phyloP scores from a whole-genome alignment of 805 yeast species.

The Candida sphagnicola region DNA sequence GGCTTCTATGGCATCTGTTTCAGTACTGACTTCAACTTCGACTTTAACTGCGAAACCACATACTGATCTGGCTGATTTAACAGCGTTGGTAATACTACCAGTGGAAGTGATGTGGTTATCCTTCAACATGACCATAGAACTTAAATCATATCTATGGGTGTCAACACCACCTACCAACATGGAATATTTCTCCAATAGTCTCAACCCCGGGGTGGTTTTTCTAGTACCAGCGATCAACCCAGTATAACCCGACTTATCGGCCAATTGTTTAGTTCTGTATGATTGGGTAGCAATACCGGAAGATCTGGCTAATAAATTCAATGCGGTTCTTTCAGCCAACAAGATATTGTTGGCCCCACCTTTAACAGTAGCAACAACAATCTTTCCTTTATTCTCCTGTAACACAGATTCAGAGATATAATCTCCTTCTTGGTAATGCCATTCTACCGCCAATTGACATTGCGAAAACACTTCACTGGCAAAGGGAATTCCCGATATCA shows the following conservation, averaged over 20 bases:
- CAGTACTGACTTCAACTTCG: constrained; percentile 88
- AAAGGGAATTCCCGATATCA: constrained; percentile 84
- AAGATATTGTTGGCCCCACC: constrained; percentile 81
- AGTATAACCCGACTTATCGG: constrained; percentile 62
- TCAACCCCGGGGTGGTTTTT: constrained; percentile 94
- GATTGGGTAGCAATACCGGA: constrained; percentile 88
- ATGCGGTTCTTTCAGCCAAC: constrained; percentile 80
- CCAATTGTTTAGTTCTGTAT: constrained; percentile 49
- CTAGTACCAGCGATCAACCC: constrained; percentile 95
- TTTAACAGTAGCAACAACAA: constrained; percentile 69
- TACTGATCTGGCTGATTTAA: constrained; percentile 66
- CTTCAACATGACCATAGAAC: constrained; percentile 93
- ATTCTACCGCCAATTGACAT: constrained; percentile 64
- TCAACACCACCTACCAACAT: constrained; percentile 96
- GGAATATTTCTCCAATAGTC: constrained; percentile 84
- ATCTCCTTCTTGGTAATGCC: constrained; percentile 73
- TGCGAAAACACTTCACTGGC: constrained; percentile 81
- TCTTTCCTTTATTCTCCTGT: constrained; percentile 44
- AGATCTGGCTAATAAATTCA: constrained; percentile 75
- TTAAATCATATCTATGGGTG: constrained; percentile 85
- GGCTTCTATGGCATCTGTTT: constrained; percentile 86
- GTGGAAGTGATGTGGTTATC: constrained; percentile 93
- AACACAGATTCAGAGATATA: constrained; percentile 40
- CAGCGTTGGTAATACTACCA: constrained; percentile 87
- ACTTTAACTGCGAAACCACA: constrained; percentile 88